Evolutionary conservation across 2,329 filamentous ascomycete species (phyloP).

Genomic region (Aspergillus niger): DNA sequence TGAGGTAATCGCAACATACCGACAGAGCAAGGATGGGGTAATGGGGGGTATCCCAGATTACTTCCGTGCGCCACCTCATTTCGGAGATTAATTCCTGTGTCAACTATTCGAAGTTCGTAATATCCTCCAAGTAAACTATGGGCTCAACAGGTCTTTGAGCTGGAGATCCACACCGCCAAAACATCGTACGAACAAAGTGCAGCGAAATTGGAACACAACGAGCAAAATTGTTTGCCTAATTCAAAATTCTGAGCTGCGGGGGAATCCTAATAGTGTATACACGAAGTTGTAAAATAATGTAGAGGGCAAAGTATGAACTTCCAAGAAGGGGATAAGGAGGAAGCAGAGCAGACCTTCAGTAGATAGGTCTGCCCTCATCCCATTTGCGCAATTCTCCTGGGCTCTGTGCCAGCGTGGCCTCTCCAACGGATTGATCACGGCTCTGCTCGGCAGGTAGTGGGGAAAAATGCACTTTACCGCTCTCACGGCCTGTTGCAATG

Average conservation of each 20-base stretch:
- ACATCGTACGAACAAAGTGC: not conserved
- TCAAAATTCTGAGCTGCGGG: not conserved
- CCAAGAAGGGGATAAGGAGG: not conserved
- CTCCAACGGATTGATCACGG: conserved; percentile 17
- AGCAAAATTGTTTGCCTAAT: not conserved
- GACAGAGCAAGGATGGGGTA: not conserved
- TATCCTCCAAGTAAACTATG: too few species aligned
- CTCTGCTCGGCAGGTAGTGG: conserved; percentile 25
- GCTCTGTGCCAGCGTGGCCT: conserved; percentile 25
- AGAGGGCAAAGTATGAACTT: not conserved
- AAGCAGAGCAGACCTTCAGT: conserved; percentile 26
- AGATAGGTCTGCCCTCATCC: conserved; percentile 48
- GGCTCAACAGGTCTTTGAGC: not conserved
- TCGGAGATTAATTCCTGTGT: not conserved
- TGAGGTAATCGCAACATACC: not conserved
- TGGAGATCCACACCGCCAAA: not conserved
- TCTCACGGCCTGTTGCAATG: conserved; percentile 27
- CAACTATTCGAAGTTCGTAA: not conserved
- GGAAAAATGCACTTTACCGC: conserved; percentile 32
- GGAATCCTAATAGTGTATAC: conserved; percentile 2
- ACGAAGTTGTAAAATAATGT: conserved; percentile 2
- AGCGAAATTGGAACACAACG: not conserved
- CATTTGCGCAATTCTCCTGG: conserved; percentile 37
- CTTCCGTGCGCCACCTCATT: not conserved
- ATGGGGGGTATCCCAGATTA: not conserved